Base-by-base conservation (phyloP, 345 rosid species). In the Trapa incisa region DNA sequence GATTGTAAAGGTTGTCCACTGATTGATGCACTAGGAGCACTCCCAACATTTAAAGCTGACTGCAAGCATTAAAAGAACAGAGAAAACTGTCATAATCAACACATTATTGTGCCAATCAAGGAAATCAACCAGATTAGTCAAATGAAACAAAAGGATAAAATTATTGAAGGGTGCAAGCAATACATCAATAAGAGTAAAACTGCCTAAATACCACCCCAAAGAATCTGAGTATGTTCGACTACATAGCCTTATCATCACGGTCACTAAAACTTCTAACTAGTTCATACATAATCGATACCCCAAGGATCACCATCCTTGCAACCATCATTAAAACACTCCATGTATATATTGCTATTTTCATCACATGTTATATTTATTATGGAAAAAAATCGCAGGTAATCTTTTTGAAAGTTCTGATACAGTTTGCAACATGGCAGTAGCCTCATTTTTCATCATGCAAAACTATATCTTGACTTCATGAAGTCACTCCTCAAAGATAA, bases 31-130 rank as follows among this genome's bases (percentile, higher is more conserved):
- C 64, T 77, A 45, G 87, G 67, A 71, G 80, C 73, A 75, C 69
- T 79, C 36, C 94, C 94, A 67, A 80, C 58, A 50, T 77, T 73
- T 81, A 87, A 73, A 67, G 85, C 85, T 33, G 90, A 75, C 98
- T 93, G 96, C 76, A 83, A 35, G 43, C 57, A n/a, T 13, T 15
- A 35, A 32, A 16, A 14, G 10, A n/a, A 45, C 33, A 56, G 33
- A 9, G 8, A 47, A 68, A 32, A n/a, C 22, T 3, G 32, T 43
- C n/a, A n/a, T 12, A 39, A 33, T 43, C 29, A 22, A 22, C 29
- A 22, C 29, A 22, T 22, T 22, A 22, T 22, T 22, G 29, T 22
- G 29, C 29, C 29, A 22, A 22, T 22, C 29, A 22, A 22, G 29
- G 29, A 22, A 22, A 22, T 22, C 53, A 42, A 12, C n/a, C 29